Base-by-base conservation (phyloP, 495 filamentous ascomycete species). In the Penicillium macrosclerotiorum region DNA sequence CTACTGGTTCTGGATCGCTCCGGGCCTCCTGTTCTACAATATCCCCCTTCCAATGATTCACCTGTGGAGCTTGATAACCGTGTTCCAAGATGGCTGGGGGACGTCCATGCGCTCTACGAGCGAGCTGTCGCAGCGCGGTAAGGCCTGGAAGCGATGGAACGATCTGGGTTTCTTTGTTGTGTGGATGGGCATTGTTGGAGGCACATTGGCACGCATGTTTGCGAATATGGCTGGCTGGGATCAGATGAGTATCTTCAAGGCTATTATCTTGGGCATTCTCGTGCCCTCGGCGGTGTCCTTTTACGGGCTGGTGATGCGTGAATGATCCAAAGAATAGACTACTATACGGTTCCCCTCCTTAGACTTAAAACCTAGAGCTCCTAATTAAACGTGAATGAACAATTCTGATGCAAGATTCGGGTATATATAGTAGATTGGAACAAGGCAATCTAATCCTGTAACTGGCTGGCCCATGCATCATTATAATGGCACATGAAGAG, bases 11-110 rank as follows among this genome's bases (percentile, higher is more conserved):
- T 64, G 56, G 55, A 49, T 62, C 14, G 37, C 51, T 2, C 52
- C 50, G 2, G 56, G 60, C 4, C 46, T 60, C 17, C 23, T 64
- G 5, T 67, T 67, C 39, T 67, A 64, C 36, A 59, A 64, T 19
- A 49, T 67, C 4, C 63, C 63, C 17, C 46, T 67, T 4, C 63
- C 63, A 1, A 52, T 50, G 22, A 62, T 67, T 23, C 61, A 64
- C 35, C 42, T 62, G 4, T 67, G 63, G 63, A 60, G 58, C 24
- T 41, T 64, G 45, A 41, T 55, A 8, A 67, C 63, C 0, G 55
- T 60, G 13, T 54, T 64, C 19, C 55, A 67, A 26, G 59, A 53
- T 32, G 60, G 60, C 18, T 67, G 63, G 63, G 63, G 63, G 2
- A 67, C 63, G 4, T 47, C 57, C 9, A 64, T 64, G 60, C 55